These are phyloP conservation scores for Solanum hybrid DNA, from an alignment of 305 asterid genomes.

Conservation along the genomic window DNA sequence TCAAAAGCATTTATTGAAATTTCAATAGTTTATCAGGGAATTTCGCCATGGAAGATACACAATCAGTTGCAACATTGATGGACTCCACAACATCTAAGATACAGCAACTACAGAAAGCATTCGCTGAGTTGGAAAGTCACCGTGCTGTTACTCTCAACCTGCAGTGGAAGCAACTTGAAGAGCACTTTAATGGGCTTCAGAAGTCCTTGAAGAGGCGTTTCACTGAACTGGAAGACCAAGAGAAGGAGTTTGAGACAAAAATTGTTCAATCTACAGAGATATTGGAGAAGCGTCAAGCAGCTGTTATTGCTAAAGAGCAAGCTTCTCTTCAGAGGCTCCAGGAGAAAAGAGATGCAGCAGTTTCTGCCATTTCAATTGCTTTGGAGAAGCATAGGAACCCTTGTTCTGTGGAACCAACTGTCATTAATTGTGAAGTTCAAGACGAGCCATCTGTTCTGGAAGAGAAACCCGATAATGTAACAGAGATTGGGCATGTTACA, in stretches of 20 bases:
- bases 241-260: conserved; percentile 14
- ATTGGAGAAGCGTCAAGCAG: conserved; percentile 10
- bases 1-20: not conserved
- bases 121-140: conserved; percentile 22
- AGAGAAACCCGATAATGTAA: conserved; percentile 25
- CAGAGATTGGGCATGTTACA: conserved; percentile 21
- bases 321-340: conserved; percentile 78
- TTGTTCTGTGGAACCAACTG: conserved; percentile 29
- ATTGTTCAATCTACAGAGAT: conserved; percentile 30
- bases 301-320: conserved; percentile 46
- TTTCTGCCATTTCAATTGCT: conserved; percentile 64
- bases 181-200: conserved; percentile 20
- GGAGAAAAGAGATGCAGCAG: conserved; percentile 93
- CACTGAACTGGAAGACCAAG: conserved; percentile 18
- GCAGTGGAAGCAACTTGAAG: conserved; percentile 28
- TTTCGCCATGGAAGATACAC: conserved; percentile 58
- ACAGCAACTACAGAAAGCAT: conserved; percentile 30
- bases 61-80: conserved; percentile 38
- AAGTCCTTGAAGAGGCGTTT: conserved; percentile 24
- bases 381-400: conserved; percentile 39
- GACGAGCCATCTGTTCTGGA: conserved; percentile 28
- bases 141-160: conserved; percentile 18
- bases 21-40: conserved; percentile 15
- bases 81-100: conserved; percentile 36
- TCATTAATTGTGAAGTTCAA: conserved; percentile 20